Conservation (phyloP, 768 basidiomycete species). For the Lactarius hatsudake region DNA sequence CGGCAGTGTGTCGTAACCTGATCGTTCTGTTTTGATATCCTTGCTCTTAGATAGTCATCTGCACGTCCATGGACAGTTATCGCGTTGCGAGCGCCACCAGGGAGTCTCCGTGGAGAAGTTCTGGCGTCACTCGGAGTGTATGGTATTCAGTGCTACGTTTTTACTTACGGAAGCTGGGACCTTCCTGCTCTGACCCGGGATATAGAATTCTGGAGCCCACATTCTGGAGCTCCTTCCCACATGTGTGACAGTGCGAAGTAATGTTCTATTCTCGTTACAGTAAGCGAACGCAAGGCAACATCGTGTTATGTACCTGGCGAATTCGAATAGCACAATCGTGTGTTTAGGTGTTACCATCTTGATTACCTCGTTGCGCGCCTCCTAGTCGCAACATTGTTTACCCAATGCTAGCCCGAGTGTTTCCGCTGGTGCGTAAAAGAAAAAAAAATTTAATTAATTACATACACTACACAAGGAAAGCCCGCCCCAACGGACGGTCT, state of each 20-base stretch:
- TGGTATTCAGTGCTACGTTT: conserved; percentile 2
- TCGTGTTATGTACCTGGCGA: conserved; percentile 16
- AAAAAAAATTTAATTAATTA: background rate
- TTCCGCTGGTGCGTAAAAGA: background rate
- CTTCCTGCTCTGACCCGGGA: background rate
- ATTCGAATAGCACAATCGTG: conserved; percentile 5
- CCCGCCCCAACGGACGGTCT: background rate
- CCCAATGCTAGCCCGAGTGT: background rate
- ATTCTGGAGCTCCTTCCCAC: conserved; percentile 4
- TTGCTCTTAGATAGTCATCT: conserved; percentile 8
- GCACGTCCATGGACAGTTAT: conserved; percentile 20
- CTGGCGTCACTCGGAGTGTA: conserved; percentile 7
- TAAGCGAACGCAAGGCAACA: conserved; percentile 21
- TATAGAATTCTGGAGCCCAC: background rate
- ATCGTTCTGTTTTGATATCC: conserved; percentile 21
- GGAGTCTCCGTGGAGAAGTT: background rate
- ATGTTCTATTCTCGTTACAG: background rate
- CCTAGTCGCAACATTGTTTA: background rate
- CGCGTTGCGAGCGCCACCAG: conserved; percentile 8
- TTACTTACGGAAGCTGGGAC: conserved; percentile 12
- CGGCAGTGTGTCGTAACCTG: conserved; percentile 68
- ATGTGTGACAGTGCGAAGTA: conserved; percentile 15
- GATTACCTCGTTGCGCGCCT: conserved; percentile 14
- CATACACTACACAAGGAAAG: background rate
- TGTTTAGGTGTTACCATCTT: background rate